Evolutionary conservation across 345 rosid genomes (phyloP), one percentile per base, ranked within the genome.

Genomic region (Cardamine resedifolia): DNA sequence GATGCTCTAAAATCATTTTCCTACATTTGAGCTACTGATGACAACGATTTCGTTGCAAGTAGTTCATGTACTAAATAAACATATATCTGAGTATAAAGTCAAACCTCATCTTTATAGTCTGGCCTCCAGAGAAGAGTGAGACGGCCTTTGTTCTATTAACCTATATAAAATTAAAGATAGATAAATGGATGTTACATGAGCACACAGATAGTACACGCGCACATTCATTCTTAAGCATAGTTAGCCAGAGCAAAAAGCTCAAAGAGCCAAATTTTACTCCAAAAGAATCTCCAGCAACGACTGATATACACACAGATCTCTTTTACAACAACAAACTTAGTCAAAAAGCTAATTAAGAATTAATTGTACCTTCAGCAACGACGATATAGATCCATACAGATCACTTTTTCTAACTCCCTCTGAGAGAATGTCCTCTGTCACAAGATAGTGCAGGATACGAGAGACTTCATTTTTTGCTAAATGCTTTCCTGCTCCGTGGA

Each of bases 341-440:
- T 33, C 5, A 31, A 20, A 16, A 59, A 24, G 28, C 36, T 5
- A 31, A 30, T 48, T 7, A 12, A 7, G 30, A 49, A 41, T n/a
- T 24, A 26, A 20, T 19, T 49, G 63, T 76, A 91, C 97, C 98
- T 91, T 94, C 44, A 94, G 69, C 51, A 89, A 81, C 26, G 98
- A 89, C 56, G 97, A 94, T 41, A 94, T 87, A 77, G 91, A 83
- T 73, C 98, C 97, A 72, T 89, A 91, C 71, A 86, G 18, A 60
- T 94, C 98, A 81, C 97, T 94, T 86, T 94, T 94, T 85, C 88
- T 89, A 59, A 94, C 93, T 12, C 86, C 97, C 81, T 91, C 99
- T 56, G 72, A 72, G 56, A 95, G 97, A 72, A 82, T 81, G 73
- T 90, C 96, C 64, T 87, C 90, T 14, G 84, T 85, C 36, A 91